These are phyloP conservation scores for Agapanthus africanus DNA, from an alignment of 106 monocot species.

Conservation along the genomic window DNA sequence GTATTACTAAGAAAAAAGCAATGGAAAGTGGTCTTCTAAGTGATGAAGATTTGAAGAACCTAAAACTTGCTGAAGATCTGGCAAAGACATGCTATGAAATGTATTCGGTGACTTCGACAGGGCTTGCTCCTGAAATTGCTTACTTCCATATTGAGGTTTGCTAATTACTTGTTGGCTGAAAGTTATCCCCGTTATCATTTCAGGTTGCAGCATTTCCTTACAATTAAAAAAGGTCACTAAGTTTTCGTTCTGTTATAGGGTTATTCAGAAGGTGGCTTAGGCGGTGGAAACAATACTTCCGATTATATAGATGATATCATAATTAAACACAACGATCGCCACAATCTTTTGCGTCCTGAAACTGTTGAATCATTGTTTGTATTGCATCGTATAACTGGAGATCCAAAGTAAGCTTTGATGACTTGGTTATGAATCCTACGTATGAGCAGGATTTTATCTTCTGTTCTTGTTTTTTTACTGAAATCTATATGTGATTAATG, in stretches of 20 bases:
- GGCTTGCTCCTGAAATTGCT: constrained; percentile 48
- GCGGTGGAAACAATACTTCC: constrained; percentile 79
- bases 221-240: background rate
- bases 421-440: background rate
- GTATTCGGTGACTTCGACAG: constrained; percentile 20
- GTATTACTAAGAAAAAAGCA: constrained; percentile 70
- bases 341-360: constrained; percentile 92
- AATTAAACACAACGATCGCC: constrained; percentile 79
- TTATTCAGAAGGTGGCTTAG: constrained; percentile 36
- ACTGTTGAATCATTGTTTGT: constrained; percentile 93
- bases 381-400: constrained; percentile 78
- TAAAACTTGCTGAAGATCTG: constrained; percentile 87
- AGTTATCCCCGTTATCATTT: background rate
- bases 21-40: constrained; percentile 46
- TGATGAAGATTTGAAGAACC: constrained; percentile 60
- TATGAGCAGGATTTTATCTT: background rate
- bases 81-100: constrained; percentile 93
- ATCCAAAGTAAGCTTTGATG: constrained; percentile 64
- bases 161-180: background rate
- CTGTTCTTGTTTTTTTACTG: background rate
- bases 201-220: background rate
- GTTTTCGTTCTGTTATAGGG: constrained; percentile 33
- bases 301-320: constrained; percentile 81
- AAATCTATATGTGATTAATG: background rate
- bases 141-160: constrained; percentile 80